phyloP scores from a whole-genome alignment of 2,329 filamentous ascomycete species.

The Berkeleyomyces basicola region DNA sequence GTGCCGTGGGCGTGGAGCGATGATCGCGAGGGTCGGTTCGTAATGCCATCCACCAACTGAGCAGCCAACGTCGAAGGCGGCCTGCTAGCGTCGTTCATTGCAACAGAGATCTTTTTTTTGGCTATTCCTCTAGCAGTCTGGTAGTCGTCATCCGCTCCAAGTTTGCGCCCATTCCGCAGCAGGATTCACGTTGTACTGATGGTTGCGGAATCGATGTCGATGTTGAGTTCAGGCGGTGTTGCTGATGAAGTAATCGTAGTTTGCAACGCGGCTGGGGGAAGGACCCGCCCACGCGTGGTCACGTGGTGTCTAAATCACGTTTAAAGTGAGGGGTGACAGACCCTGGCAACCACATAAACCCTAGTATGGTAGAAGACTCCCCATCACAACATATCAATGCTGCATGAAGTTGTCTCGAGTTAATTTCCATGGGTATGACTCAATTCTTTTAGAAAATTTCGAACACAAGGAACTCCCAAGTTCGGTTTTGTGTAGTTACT shows the following conservation, averaged over 20 bases:
- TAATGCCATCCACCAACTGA: constrained; percentile 51
- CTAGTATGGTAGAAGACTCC: background rate
- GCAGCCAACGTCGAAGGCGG: constrained; percentile 74
- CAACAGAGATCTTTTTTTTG: background rate
- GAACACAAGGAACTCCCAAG: background rate
- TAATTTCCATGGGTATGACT: background rate
- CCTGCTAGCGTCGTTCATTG: constrained; percentile 17
- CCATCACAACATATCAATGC: too few relatives aligned
- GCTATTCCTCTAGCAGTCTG: background rate
- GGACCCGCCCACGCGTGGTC: background rate
- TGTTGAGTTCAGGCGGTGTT: background rate
- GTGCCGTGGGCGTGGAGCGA: constrained; percentile 46
- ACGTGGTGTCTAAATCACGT: background rate
- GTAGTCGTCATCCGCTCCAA: background rate
- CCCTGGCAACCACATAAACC: too few relatives aligned
- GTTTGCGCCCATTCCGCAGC: background rate
- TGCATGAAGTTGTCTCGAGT: too few relatives aligned
- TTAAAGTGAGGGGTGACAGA: too few relatives aligned
- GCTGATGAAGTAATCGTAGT: background rate
- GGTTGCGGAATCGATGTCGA: background rate
- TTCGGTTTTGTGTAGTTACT: background rate
- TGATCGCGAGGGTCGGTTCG: background rate
- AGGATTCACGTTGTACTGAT: background rate
- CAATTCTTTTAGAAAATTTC: background rate
- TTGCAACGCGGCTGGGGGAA: background rate